phyloP scores from a whole-genome alignment of 441 rosid genomes.

The Omphalea diandra region DNA sequence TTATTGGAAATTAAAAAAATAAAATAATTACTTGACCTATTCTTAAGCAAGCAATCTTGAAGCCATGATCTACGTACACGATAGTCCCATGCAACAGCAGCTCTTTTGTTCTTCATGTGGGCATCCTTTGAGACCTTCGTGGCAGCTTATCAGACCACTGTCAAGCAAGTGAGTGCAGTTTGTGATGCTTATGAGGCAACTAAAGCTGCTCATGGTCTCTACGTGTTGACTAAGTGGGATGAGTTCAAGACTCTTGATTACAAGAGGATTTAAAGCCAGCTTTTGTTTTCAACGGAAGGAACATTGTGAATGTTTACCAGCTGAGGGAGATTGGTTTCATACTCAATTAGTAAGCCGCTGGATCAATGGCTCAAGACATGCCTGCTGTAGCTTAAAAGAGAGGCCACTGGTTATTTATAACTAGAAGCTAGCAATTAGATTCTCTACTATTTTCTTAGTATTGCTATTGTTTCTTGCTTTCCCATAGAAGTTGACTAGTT shows the following conservation, averaged over 20 bases:
- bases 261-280: conserved; percentile 84
- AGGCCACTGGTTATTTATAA: conserved; percentile 5
- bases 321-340: conserved; percentile 92
- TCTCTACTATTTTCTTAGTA: conserved; percentile 20
- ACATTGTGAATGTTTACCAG: conserved; percentile 56
- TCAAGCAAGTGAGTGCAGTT: conserved; percentile 64
- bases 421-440: conserved; percentile 24
- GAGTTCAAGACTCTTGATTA: conserved; percentile 89
- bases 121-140: too few relatives aligned
- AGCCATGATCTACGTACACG: too few relatives aligned
- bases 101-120: too few relatives aligned
- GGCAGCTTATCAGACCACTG: too few relatives aligned
- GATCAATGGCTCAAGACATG: conserved; percentile 97
- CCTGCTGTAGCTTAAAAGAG: conserved; percentile 73
- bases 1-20: too few relatives aligned
- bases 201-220: conserved; percentile 84
- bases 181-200: conserved; percentile 90
- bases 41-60: too few relatives aligned
- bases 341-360: conserved; percentile 89
- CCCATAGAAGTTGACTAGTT: conserved; percentile 25
- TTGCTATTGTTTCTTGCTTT: conserved; percentile 27
- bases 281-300: conserved; percentile 85
- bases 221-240: conserved; percentile 95
- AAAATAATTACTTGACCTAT: too few relatives aligned
- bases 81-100: too few relatives aligned